Percentiles rank a stretch among this genome's conserved stretches.
phyloP scores from a whole-genome alignment of 192 early-diverging fungal species.

The Gaertneriomyces sp. region DNA sequence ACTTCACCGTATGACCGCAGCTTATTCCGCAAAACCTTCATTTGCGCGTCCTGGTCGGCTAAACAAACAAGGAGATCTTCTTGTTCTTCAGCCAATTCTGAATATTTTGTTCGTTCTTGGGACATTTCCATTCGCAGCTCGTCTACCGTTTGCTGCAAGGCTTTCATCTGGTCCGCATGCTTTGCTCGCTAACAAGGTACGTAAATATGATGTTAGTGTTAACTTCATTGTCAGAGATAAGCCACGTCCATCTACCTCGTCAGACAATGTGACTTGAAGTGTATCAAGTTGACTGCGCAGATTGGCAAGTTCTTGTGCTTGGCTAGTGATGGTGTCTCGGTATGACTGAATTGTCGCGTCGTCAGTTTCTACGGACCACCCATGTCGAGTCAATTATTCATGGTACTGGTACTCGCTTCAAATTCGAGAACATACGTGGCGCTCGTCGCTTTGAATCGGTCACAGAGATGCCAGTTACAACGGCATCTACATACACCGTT shows the following conservation, averaged over 20 bases:
- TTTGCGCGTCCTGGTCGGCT: conserved; percentile 68
- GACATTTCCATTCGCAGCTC: conserved; percentile 4
- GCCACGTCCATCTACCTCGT: conserved; percentile 1
- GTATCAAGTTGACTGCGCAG: conserved; percentile 6
- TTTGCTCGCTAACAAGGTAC: not conserved
- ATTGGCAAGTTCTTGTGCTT: conserved; percentile 20
- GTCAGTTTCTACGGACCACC: conserved; percentile 6
- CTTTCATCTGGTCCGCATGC: conserved; percentile 1
- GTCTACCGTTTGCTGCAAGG: conserved; percentile 15
- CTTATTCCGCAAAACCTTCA: conserved; percentile 6
- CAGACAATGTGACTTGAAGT: not conserved
- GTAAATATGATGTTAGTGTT: not conserved
- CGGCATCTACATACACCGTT: not conserved
- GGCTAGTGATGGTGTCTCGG: conserved; percentile 23
- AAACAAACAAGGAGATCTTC: conserved; percentile 81
- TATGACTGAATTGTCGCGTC: conserved; percentile 19
- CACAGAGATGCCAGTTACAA: not conserved
- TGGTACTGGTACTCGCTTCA: no score
- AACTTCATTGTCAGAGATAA: no score
- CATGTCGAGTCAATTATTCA: not conserved
- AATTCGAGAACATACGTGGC: conserved; percentile 1
- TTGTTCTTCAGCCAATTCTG: conserved; percentile 64
- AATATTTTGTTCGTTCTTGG: conserved; percentile 8
- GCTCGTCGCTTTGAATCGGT: conserved; percentile 1
- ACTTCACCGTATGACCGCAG: conserved; percentile 32